A percentile compares a stretch with the other conserved stretches of the same genome.
These are phyloP conservation scores for Diaporthe capsici DNA, from an alignment of 2,329 filamentous ascomycete genomes.

Conservation along the genomic window DNA sequence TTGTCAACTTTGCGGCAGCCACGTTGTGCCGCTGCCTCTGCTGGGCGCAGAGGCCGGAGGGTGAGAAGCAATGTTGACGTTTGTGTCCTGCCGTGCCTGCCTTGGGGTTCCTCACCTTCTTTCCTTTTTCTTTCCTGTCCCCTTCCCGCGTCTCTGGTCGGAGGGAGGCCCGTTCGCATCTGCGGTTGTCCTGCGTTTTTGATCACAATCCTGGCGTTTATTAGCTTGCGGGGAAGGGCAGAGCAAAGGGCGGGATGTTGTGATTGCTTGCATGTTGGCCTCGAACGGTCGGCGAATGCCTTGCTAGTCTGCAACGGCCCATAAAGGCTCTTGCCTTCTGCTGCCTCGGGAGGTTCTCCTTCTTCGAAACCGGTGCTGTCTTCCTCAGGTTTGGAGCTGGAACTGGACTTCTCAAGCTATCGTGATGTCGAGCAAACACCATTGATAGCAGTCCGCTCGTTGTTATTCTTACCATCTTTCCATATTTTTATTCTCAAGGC, in stretches of 20 bases:
- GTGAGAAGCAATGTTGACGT: conserved; percentile 32
- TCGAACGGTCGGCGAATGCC: conserved; percentile 8
- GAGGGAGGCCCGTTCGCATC: conserved; percentile 32
- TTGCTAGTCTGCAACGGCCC: conserved; percentile 10
- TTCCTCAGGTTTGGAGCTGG: neutral
- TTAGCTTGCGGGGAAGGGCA: conserved; percentile 12
- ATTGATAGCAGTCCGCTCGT: neutral
- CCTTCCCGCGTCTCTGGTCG: conserved; percentile 13
- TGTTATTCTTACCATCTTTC: neutral
- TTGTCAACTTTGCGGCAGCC: conserved; percentile 28
- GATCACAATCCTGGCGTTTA: conserved; percentile 5
- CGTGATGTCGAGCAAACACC: conserved; percentile 2
- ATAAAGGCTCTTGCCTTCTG: conserved; percentile 34
- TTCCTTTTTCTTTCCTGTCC: conserved; percentile 7
- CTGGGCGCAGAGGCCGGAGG: conserved; percentile 18
- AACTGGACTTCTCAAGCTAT: conserved; percentile 8
- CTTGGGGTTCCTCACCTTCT: conserved; percentile 3
- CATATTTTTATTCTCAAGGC: conserved; percentile 32
- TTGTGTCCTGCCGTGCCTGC: conserved; percentile 34
- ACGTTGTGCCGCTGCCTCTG: conserved; percentile 34
- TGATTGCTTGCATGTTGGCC: conserved; percentile 18
- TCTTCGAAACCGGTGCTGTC: conserved; percentile 5
- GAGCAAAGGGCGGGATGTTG: conserved; percentile 21
- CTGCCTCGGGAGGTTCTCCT: conserved; percentile 16
- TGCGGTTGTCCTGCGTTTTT: neutral